These are phyloP conservation scores for Cladosporium halotolerans DNA, from an alignment of 2,329 filamentous ascomycete species.

Conservation along the genomic window DNA sequence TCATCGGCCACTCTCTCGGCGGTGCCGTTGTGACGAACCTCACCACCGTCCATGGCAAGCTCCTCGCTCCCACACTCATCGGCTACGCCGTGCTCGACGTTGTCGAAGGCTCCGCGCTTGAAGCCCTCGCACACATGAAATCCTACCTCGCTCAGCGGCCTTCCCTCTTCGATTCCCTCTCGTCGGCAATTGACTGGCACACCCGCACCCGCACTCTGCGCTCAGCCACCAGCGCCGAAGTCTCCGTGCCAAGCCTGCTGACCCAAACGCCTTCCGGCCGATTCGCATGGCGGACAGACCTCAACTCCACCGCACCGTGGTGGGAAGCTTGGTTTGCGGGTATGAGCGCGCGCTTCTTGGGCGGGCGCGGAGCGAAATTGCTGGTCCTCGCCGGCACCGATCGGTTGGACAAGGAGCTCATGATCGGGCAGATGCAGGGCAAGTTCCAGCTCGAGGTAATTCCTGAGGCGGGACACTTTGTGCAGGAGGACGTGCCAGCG, in stretches of 20 bases:
- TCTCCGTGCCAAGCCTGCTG: constrained; percentile 78
- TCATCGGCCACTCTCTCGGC: constrained; percentile 88
- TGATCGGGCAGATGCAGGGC: constrained; percentile 96
- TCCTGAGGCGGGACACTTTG: constrained; percentile 90
- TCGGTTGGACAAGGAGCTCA: constrained; percentile 81
- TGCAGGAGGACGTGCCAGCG: constrained; percentile 90
- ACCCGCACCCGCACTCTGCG: constrained; percentile 80
- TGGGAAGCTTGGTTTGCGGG: constrained; percentile 94
- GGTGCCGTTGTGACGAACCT: constrained; percentile 85
- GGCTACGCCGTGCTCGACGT: constrained; percentile 91
- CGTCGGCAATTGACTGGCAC: constrained; percentile 89
- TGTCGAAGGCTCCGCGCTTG: constrained; percentile 90
- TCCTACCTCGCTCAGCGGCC: constrained; percentile 81
- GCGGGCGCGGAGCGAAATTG: constrained; percentile 74
- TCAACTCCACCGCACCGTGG: constrained; percentile 76
- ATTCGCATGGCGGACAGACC: constrained; percentile 82
- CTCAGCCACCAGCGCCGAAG: constrained; percentile 74
- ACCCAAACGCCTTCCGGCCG: constrained; percentile 34
- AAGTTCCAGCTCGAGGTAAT: constrained; percentile 96
- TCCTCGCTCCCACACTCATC: constrained; percentile 61
- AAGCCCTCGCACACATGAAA: constrained; percentile 90
- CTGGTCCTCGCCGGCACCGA: constrained; percentile 84
- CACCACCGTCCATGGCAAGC: constrained; percentile 50
- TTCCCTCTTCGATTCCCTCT: constrained; percentile 65
- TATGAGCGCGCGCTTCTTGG: constrained; percentile 80